A percentile compares a stretch with the other conserved stretches of the same genome.
These are phyloP conservation scores for Hypoxylon cercidicola DNA, from an alignment of 495 filamentous ascomycete species.

Conservation along the genomic window DNA sequence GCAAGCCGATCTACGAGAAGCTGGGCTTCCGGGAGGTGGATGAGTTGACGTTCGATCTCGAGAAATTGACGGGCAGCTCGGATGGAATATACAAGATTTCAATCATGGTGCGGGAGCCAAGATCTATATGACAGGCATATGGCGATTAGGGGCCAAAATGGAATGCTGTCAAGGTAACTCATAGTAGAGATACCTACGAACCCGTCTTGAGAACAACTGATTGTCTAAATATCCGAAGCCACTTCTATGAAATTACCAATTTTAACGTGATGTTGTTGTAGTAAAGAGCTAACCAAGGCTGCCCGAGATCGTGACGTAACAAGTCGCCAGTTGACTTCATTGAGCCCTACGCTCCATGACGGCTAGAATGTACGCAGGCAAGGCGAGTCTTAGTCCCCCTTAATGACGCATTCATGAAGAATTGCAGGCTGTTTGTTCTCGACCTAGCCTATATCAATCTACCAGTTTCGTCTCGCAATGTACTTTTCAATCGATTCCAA, in stretches of 20 bases:
- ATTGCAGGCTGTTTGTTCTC: background rate
- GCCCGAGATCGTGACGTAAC: background rate
- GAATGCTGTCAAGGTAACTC: too few species aligned
- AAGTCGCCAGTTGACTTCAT: background rate
- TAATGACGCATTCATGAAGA: background rate
- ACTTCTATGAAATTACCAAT: too few species aligned
- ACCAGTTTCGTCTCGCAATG: too few species aligned
- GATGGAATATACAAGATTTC: constrained; percentile 28
- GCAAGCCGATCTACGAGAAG: constrained; percentile 48
- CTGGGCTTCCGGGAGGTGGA: constrained; percentile 52
- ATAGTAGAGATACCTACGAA: too few species aligned
- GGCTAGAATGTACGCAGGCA: background rate
- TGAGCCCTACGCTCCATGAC: background rate
- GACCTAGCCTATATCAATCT: background rate
- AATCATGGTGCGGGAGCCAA: constrained; percentile 45
- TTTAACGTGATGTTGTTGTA: too few species aligned
- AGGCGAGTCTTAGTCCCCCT: background rate
- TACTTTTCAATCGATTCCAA: background rate
- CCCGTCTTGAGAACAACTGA: too few species aligned
- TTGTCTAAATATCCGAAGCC: too few species aligned
- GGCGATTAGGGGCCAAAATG: background rate
- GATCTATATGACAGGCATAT: constrained; percentile 4
- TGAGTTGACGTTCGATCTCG: constrained; percentile 43
- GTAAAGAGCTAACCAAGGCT: too few species aligned
- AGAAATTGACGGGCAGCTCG: constrained; percentile 27